A percentile compares a stretch with the other conserved stretches of the same genome.
phyloP scores from a whole-genome alignment of 108 stramenopile species.

The Skeletonema menzelii region DNA sequence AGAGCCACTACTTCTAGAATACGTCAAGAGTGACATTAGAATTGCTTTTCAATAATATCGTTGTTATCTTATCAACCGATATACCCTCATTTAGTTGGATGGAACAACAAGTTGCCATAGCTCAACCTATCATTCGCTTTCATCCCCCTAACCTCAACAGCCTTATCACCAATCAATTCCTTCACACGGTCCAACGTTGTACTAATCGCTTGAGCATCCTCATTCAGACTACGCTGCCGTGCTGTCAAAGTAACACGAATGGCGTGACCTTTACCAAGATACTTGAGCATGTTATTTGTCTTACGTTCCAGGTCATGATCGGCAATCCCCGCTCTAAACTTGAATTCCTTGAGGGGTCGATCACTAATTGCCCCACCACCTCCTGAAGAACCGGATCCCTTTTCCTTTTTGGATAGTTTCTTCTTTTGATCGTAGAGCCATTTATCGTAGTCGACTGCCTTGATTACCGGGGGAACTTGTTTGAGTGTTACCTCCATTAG shows the following conservation, averaged over 20 bases:
- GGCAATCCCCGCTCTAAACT: constrained; percentile 64
- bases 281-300: constrained; percentile 49
- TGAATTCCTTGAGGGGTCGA: constrained; percentile 52
- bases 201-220: constrained; percentile 47
- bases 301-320: constrained; percentile 65
- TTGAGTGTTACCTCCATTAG: constrained; percentile 51
- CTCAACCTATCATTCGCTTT: constrained; percentile 35
- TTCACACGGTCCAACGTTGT: constrained; percentile 57
- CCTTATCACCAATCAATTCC: constrained; percentile 48
- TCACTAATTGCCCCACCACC: constrained; percentile 35
- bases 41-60: neutral
- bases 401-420: constrained; percentile 30
- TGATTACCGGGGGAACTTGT: constrained; percentile 62
- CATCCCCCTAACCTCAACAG: constrained; percentile 41
- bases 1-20: neutral
- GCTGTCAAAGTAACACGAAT: constrained; percentile 67
- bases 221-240: constrained; percentile 35
- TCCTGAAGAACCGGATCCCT: constrained; percentile 8
- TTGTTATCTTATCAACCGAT: neutral
- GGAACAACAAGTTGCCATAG: constrained; percentile 31
- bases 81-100: constrained; percentile 27
- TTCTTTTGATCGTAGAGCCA: constrained; percentile 47
- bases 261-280: constrained; percentile 54
- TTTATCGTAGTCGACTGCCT: constrained; percentile 53
- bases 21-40: no score